These are phyloP conservation scores for Mycosarcoma maydis DNA, from an alignment of 1,284 basidiomycete genomes.

Conservation along the genomic window DNA sequence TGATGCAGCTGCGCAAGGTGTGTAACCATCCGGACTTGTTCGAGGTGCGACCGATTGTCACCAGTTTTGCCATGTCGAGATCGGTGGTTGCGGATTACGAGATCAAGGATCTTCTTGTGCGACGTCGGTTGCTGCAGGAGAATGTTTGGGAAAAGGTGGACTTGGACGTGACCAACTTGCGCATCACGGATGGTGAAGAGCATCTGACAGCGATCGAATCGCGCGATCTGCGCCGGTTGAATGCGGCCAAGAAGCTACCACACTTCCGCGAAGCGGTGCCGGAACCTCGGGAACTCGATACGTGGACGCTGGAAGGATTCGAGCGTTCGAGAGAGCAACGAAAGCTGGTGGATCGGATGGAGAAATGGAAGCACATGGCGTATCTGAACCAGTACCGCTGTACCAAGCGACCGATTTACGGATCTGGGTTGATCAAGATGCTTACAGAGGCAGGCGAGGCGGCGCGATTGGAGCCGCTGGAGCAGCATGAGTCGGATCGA, in stretches of 20 bases:
- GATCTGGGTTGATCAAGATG: constrained; percentile 62
- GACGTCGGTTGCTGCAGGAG: constrained; percentile 74
- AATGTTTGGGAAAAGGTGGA: constrained; percentile 71
- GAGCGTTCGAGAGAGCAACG: constrained; percentile 73
- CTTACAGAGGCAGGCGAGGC: constrained; percentile 23
- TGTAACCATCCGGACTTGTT: constrained; percentile 97
- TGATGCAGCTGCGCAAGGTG: constrained; percentile 83
- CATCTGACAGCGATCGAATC: constrained; percentile 70
- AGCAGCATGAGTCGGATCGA: constrained; percentile 63
- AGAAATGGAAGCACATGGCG: constrained; percentile 77
- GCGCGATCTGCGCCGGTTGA: constrained; percentile 75
- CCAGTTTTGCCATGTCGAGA: constrained; percentile 85
- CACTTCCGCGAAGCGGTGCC: constrained; percentile 64
- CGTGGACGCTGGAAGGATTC: constrained; percentile 80
- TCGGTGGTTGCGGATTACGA: constrained; percentile 85
- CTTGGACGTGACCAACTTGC: constrained; percentile 75
- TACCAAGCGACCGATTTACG: constrained; percentile 73
- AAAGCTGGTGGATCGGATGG: constrained; percentile 72
- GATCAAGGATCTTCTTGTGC: constrained; percentile 85
- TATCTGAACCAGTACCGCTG: constrained; percentile 84
- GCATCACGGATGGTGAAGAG: constrained; percentile 72
- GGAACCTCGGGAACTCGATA: constrained; percentile 73
- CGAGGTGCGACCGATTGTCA: constrained; percentile 91
- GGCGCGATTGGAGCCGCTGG: constrained; percentile 19
- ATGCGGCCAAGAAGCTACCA: constrained; percentile 78